phyloP scores from a whole-genome alignment of 108 stramenopile genomes.

The Skeletonema tropicum region DNA sequence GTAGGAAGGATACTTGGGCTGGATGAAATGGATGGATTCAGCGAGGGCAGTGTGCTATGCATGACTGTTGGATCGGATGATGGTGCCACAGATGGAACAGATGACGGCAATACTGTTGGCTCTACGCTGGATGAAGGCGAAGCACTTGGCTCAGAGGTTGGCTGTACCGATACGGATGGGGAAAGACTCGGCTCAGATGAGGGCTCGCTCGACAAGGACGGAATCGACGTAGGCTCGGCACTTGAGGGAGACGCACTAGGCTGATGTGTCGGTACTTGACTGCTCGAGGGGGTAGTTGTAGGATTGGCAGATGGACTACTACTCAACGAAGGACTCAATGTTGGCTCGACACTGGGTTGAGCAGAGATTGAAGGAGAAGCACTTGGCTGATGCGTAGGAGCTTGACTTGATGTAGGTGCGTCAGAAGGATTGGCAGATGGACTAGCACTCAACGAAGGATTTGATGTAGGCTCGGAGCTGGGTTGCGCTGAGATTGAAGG shows the following conservation, averaged over 20 bases:
- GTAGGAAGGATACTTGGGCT: too few species aligned
- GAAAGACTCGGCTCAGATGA: neutral
- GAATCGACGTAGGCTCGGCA: conserved; percentile 1
- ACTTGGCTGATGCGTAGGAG: neutral
- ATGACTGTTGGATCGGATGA: too few species aligned
- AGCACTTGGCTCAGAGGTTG: too few species aligned
- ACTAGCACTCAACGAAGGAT: neutral
- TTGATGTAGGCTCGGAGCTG: neutral
- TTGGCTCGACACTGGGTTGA: neutral
- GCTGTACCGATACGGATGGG: neutral
- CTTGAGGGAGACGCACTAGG: conserved; percentile 17
- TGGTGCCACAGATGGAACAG: too few species aligned
- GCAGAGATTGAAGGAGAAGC: neutral
- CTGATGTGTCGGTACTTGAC: neutral
- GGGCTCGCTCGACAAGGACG: too few species aligned
- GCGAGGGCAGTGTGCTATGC: too few species aligned
- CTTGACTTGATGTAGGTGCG: neutral
- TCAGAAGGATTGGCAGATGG: neutral
- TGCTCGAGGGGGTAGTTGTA: conserved; percentile 6
- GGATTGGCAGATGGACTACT: conserved; percentile 9
- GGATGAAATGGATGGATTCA: too few species aligned
- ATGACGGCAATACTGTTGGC: too few species aligned
- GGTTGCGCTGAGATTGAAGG: neutral
- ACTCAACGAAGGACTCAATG: too few species aligned
- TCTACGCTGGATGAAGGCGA: too few species aligned